phyloP scores from a whole-genome alignment of 2,329 filamentous ascomycete species.

The Aspergillus caelatus region DNA sequence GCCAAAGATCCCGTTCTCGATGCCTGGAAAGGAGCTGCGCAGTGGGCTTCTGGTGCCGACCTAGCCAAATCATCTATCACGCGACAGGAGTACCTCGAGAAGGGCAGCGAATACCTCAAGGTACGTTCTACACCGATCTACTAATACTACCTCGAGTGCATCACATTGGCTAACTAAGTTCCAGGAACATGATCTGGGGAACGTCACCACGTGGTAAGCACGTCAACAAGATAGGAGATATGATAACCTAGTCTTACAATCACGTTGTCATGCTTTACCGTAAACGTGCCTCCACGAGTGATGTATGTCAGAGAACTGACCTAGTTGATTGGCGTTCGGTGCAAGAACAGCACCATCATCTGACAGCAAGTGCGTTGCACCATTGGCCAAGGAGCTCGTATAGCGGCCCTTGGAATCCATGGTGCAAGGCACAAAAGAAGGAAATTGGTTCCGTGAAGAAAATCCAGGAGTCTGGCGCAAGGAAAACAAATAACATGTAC shows the following conservation, averaged over 20 bases:
- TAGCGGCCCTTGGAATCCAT: slow-evolving; percentile 22
- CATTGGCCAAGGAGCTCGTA: background rate
- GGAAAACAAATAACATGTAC: slow-evolving; percentile 5
- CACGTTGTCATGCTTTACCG: background rate
- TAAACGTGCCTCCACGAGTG: background rate
- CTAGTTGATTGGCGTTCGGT: background rate
- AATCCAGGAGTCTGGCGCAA: slow-evolving; percentile 13
- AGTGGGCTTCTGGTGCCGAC: slow-evolving; percentile 68
- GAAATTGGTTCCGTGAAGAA: background rate
- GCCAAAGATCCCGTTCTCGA: slow-evolving; percentile 79
- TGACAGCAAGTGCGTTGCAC: background rate
- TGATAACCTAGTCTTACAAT: background rate
- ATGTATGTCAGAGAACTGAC: slow-evolving; percentile 8
- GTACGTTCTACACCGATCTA: slow-evolving; percentile 40
- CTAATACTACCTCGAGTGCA: background rate
- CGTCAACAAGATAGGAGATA: background rate
- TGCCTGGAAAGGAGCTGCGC: slow-evolving; percentile 90
- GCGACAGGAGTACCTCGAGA: slow-evolving; percentile 84
- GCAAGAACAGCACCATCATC: background rate
- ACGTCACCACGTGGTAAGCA: slow-evolving; percentile 34
- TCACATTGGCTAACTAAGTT: slow-evolving; percentile 15
- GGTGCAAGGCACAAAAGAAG: slow-evolving; percentile 21
- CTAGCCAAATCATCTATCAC: slow-evolving; percentile 71
- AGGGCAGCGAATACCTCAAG: slow-evolving; percentile 92
- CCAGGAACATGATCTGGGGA: slow-evolving; percentile 43